These are phyloP conservation scores for Camellia granthamiana DNA, from an alignment of 148 eudicot genomes.

Conservation along the genomic window DNA sequence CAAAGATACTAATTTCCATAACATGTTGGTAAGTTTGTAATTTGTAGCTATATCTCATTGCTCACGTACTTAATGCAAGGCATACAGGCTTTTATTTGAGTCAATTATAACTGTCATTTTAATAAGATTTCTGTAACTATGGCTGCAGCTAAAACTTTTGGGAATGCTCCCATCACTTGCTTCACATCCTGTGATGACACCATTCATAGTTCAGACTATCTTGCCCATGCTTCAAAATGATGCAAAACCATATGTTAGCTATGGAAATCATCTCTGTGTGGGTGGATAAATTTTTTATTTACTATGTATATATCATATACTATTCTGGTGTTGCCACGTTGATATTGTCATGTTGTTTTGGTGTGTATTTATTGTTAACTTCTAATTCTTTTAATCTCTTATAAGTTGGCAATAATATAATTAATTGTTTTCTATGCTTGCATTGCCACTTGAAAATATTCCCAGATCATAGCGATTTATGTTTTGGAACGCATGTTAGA, in stretches of 20 bases:
- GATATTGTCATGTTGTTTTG: not conserved
- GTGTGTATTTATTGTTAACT: not conserved
- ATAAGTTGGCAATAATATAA: not conserved
- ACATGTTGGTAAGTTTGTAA: constrained; percentile 54
- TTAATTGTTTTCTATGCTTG: not conserved
- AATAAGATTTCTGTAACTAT: not conserved
- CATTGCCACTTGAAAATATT: not conserved
- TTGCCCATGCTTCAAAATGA: constrained; percentile 88
- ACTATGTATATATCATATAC: not conserved
- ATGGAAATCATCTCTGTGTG: not conserved
- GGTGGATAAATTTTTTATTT: not conserved
- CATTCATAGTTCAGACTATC: constrained; percentile 69
- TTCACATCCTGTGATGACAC: constrained; percentile 79
- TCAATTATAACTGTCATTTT: not conserved
- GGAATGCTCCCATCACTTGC: constrained; percentile 75
- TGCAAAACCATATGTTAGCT: constrained; percentile 62
- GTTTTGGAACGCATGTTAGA: not conserved
- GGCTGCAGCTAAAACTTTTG: constrained; percentile 72
- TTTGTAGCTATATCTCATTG: constrained; percentile 5
- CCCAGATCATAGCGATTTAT: not conserved
- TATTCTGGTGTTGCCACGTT: constrained; percentile 4
- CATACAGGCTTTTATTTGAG: not conserved
- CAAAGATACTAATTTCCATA: constrained; percentile 31
- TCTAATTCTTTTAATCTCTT: not conserved
- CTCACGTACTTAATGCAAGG: constrained; percentile 2